phyloP scores from a whole-genome alignment of 2,329 filamentous ascomycete species.

The Zopfia rhizophila region DNA sequence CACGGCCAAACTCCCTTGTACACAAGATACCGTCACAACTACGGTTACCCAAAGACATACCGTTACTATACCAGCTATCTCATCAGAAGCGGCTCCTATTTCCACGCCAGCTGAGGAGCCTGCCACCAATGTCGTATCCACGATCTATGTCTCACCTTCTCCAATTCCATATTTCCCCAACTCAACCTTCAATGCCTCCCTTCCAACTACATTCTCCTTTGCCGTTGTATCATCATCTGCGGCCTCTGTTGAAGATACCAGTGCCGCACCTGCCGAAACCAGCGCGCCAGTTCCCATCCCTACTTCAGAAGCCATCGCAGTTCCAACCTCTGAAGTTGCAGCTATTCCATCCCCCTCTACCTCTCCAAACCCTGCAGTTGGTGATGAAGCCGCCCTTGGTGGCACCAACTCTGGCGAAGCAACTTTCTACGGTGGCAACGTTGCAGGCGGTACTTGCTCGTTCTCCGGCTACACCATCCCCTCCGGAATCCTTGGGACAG shows the following conservation, averaged over 20 bases:
- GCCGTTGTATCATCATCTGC: constrained; percentile 2
- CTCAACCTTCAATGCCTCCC: constrained; percentile 12
- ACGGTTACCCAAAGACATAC: constrained; percentile 10
- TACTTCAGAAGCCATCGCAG: too few relatives aligned
- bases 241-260: too few relatives aligned
- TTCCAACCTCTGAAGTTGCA: constrained; percentile 3
- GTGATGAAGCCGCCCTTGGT: constrained; percentile 9
- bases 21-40: constrained; percentile 7
- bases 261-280: too few relatives aligned
- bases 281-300: too few relatives aligned
- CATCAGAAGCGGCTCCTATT: constrained; percentile 1
- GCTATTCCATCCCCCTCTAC: constrained; percentile 1
- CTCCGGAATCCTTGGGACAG: constrained; percentile 68
- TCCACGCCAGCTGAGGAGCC: neutral
- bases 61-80: constrained; percentile 9
- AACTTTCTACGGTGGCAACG: constrained; percentile 52
- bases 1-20: constrained; percentile 8
- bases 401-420: constrained; percentile 39
- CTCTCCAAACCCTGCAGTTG: constrained; percentile 1
- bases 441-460: constrained; percentile 70
- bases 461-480: constrained; percentile 72
- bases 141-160: constrained; percentile 13
- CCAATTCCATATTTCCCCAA: constrained; percentile 18
- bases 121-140: constrained; percentile 1
- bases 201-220: constrained; percentile 14